A percentile compares a stretch with the other conserved stretches of the same genome.
Conservation (phyloP, 805 yeast species). For the Wickerhamomyces sydowiorum region DNA sequence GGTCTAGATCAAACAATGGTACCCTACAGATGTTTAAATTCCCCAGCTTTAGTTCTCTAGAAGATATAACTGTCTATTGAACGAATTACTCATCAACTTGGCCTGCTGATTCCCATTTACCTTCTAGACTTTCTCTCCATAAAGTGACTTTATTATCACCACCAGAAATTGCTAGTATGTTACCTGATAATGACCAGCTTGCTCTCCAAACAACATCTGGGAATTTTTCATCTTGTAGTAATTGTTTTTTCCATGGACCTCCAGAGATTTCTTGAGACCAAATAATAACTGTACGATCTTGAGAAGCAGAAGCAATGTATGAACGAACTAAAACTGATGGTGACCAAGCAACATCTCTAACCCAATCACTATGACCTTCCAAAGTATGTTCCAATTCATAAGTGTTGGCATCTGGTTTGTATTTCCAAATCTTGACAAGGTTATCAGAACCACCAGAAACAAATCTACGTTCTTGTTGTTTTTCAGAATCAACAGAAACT, state of each 20-base stretch:
- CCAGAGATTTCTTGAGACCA: constrained; percentile 80
- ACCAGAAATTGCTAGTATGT: constrained; percentile 89
- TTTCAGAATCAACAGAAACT: constrained; percentile 25
- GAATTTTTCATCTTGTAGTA: constrained; percentile 72
- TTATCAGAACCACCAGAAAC: constrained; percentile 96
- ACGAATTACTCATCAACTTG: constrained; percentile 81
- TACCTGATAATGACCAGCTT: constrained; percentile 95
- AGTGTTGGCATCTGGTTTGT: constrained; percentile 45
- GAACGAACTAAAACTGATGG: constrained; percentile 83
- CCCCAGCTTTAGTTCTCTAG: no score
- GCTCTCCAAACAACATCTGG: constrained; percentile 99
- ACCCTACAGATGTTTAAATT: no score
- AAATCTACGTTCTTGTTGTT: constrained; percentile 58
- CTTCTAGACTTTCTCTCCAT: constrained; percentile 92
- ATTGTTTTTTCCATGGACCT: constrained; percentile 75
- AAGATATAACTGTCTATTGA: not conserved
- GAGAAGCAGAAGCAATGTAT: constrained; percentile 94
- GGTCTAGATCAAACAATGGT: no score
- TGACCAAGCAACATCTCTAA: constrained; percentile 97
- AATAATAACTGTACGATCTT: constrained; percentile 88
- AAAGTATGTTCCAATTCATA: constrained; percentile 72
- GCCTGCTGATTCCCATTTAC: constrained; percentile 97
- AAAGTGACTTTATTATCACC: constrained; percentile 94
- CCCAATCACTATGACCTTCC: constrained; percentile 96
- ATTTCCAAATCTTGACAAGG: constrained; percentile 86